Base-by-base conservation (phyloP, 352 stramenopile species). In the Pythium myriotylum region DNA sequence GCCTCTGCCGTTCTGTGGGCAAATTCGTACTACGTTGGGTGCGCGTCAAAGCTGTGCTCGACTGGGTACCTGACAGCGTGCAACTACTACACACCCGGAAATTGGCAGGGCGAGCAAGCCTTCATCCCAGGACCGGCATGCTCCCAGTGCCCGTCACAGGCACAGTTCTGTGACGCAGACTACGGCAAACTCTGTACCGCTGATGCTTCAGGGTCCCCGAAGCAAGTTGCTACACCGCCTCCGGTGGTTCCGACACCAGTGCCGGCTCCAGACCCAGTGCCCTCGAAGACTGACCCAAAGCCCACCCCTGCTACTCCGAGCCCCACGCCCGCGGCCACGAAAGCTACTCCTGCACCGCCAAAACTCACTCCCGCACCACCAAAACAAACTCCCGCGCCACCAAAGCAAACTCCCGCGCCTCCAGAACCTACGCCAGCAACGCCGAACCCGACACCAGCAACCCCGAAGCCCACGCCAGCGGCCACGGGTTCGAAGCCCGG, bases 1-100 rank as follows among this genome's bases (percentile, higher is more conserved):
- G 67, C 67, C 17, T 78, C 71, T 9, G 71, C 71, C 0, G 67
- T 78, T 35, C 64, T 78, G 32, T 78, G 71, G 71, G 71, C 71
- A n/a, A 76, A 69, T 19, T 66, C 62, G 20, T 75, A 72, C 63
- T 53, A 66, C 19, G 67, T 78, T 16, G 71, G 71, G 32, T 78
- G 71, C 19, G 71, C 71, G 4, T 73, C 63, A 55, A 75, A 78
- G 48, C 33, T 73, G 55, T 78, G 71, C 23, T 20, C 54, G 9
- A 73, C 56, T 3, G 71, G 71, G 6, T 73, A 72, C 60, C 64
- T 78, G 35, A 76, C 71, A 10, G 71, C 64, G 5, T 78, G 71
- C 60, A 78, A 78, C 51, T 78, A 76, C 58, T 73, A 60, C 49
- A 66, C 67, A 14, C 71, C 63, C 2, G 71, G 71, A 9, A 78